Evolutionary conservation across 2,329 filamentous ascomycete genomes (phyloP).

Genomic region (Pseudogymnoascus verrucosus): DNA sequence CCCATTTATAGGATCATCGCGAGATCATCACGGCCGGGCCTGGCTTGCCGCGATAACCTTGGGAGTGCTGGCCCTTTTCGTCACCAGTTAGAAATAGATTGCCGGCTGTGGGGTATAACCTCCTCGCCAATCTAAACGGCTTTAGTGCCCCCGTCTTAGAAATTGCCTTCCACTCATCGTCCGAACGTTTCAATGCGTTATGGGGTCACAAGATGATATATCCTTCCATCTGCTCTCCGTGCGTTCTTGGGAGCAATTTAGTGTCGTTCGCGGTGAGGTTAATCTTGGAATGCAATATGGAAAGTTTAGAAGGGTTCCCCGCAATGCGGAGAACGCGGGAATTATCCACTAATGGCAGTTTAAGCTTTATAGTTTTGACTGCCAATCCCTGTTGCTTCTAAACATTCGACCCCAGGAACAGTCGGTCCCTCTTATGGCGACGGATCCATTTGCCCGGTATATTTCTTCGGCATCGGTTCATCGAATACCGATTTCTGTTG

Average conservation of each 20-base stretch:
- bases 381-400: constrained; percentile 4
- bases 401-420: neutral
- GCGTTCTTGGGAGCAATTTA: neutral
- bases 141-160: neutral
- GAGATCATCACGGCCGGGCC: neutral
- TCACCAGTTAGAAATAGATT: constrained; percentile 1
- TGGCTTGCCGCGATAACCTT: neutral
- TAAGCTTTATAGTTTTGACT: constrained; percentile 7
- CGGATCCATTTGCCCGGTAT: neutral
- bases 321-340: neutral
- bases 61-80: neutral
- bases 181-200: neutral
- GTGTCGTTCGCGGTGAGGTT: neutral
- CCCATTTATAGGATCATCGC: constrained; percentile 5
- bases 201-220: neutral
- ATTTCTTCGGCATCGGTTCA: neutral
- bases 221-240: neutral
- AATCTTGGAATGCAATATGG: neutral
- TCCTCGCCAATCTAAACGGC: constrained; percentile 5
- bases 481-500: neutral
- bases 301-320: neutral
- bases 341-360: constrained; percentile 8
- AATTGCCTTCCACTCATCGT: neutral
- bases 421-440: neutral
- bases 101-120: neutral